Evolutionary conservation across 2,329 filamentous ascomycete species (phyloP), one percentile per base, ranked within the genome.

Genomic region (Paecilomyces dactylethromorphus): DNA sequence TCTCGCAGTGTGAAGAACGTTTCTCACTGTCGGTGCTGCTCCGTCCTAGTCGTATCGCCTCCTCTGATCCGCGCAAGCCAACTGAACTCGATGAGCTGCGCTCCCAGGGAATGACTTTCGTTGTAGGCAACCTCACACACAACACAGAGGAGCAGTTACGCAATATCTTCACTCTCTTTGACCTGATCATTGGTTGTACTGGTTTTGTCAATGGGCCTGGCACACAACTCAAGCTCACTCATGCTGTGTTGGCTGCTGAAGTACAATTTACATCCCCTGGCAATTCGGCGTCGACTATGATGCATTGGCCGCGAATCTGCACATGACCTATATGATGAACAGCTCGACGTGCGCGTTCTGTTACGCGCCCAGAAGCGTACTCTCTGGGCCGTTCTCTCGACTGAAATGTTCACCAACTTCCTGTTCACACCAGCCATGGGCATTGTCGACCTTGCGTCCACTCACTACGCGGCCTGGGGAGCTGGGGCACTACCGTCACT

Each of bases 201-300:
- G 87, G 87, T 26, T 87, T 88, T 71, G 78, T 78, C 0, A 73
- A 83, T 0, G 79, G 82, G 0, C 57, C 78, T 0, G 84, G 82
- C 1, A 84, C 80, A 0, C 82, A 89, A 66, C 62, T 78, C 1
- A 87, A 87, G 64, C 73, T 90, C 18, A 72, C 82, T 0, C 66
- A 76, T 11, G 86, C 87, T 0, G 82, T 80, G 0, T 71, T 90
- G 0, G 69, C 71, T 11, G 84, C 82, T 0, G 71, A 74, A 0
- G 79, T 81, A 63, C 71, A 13, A 74, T 82, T 0, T 90, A 81
- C 66, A 79, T 90, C 18, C 87, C 88, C 0, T 91, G 88, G 88
- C 87, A 91, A 69, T 90, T 87, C 68, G 88, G 88, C 0, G 83
- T 89, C 24, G 85, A 91, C 67, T 91, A 90, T 71, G 87, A 90